Evolutionary conservation across 2,329 filamentous ascomycete species (phyloP).

Genomic region (Colletotrichum sp.): DNA sequence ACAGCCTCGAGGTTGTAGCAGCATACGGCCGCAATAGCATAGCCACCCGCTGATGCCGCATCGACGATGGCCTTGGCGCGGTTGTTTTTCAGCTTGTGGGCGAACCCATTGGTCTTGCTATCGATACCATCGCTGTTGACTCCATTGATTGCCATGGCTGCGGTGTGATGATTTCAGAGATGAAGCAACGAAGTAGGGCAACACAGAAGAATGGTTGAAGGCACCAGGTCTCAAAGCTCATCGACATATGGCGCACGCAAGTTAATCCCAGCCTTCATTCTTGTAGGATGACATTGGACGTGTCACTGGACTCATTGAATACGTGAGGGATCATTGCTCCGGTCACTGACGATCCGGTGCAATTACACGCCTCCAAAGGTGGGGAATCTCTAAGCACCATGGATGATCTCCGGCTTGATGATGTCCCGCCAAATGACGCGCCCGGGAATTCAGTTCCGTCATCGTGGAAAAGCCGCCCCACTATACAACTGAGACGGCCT

Average conservation of each 20-base stretch:
- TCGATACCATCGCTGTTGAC: neutral
- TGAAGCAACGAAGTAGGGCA: neutral
- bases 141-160: neutral
- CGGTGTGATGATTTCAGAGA: neutral
- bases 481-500: neutral
- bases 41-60: slow-evolving; percentile 56
- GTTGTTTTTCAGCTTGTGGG: neutral
- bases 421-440: neutral
- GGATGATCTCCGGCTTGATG: neutral
- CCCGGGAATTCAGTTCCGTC: neutral
- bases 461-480: neutral
- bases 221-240: neutral
- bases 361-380: neutral
- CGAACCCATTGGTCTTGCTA: neutral
- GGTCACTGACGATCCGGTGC: neutral
- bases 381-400: neutral
- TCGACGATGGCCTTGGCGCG: slow-evolving; percentile 46
- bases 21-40: slow-evolving; percentile 58
- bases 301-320: neutral
- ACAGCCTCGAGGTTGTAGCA: slow-evolving; percentile 72
- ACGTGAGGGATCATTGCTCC: neutral
- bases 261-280: neutral
- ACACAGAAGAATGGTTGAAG: neutral
- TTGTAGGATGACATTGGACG: neutral
- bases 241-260: neutral